Percentiles rank a stretch among this genome's conserved stretches.
These are phyloP conservation scores for Trichophaea hybrida DNA, from an alignment of 2,329 filamentous ascomycete genomes.

Conservation along the genomic window DNA sequence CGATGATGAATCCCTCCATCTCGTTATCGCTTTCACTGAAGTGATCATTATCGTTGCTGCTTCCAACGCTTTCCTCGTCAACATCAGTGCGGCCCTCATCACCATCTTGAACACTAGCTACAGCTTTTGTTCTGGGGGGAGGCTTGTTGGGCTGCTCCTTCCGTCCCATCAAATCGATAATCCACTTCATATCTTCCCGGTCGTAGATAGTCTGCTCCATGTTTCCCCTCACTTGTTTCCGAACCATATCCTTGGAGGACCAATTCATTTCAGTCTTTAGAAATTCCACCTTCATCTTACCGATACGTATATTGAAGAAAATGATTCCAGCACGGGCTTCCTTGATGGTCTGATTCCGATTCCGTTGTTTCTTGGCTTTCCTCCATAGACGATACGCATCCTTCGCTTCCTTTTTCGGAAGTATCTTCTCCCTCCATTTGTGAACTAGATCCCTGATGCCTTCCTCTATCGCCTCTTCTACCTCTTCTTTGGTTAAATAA, in stretches of 20 bases:
- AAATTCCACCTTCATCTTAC: conserved; percentile 11
- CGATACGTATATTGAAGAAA: conserved; percentile 11
- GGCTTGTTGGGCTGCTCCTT: conserved; percentile 6
- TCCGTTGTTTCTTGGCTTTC: conserved; percentile 6
- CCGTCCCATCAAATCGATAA: conserved; percentile 10
- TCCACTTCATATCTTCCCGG: conserved; percentile 17
- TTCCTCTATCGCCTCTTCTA: conserved; percentile 8
- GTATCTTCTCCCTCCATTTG: conserved; percentile 9
- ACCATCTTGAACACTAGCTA: neutral
- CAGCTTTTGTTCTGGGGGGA: neutral
- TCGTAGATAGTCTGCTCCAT: conserved; percentile 13
- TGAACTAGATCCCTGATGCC: conserved; percentile 8
- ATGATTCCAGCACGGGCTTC: conserved; percentile 5
- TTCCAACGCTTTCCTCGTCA: neutral
- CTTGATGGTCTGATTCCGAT: conserved; percentile 8
- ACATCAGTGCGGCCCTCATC: conserved; percentile 1
- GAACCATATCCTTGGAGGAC: conserved; percentile 8
- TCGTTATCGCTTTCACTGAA: conserved; percentile 9
- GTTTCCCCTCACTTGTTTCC: conserved; percentile 8
- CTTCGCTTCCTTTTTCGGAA: conserved; percentile 11
- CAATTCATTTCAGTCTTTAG: conserved; percentile 4
- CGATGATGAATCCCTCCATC: conserved; percentile 20
- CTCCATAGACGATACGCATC: conserved; percentile 8
- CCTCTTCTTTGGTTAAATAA: conserved; percentile 5
- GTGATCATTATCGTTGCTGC: conserved; percentile 6